These are phyloP conservation scores for Cercophora scortea DNA, from an alignment of 495 filamentous ascomycete genomes.

Conservation along the genomic window DNA sequence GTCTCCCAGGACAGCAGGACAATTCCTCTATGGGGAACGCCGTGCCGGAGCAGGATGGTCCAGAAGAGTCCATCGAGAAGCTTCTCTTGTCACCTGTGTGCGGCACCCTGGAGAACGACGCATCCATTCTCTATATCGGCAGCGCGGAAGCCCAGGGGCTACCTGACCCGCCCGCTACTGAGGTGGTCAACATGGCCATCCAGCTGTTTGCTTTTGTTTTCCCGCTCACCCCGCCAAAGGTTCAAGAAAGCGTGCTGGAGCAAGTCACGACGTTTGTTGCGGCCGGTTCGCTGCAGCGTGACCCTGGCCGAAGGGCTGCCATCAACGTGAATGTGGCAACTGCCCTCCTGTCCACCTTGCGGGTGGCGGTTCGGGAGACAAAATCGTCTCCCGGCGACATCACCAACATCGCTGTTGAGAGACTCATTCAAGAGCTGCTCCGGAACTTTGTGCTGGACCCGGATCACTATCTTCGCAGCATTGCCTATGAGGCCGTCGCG, in stretches of 20 bases:
- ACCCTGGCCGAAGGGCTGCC: constrained; percentile 80
- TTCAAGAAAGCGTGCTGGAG: constrained; percentile 92
- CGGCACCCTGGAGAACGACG: constrained; percentile 81
- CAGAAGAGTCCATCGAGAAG: constrained; percentile 64
- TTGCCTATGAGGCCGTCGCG: constrained; percentile 83
- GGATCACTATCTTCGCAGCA: constrained; percentile 76
- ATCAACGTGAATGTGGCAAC: constrained; percentile 85
- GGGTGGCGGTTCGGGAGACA: constrained; percentile 76
- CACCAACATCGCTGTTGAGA: constrained; percentile 69
- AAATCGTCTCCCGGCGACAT: constrained; percentile 65
- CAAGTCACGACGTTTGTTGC: constrained; percentile 83
- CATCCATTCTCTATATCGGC: constrained; percentile 69
- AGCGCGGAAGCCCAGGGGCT: constrained; percentile 29
- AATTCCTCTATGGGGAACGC: constrained; percentile 41
- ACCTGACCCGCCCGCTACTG: constrained; percentile 82
- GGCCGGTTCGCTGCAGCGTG: constrained; percentile 69
- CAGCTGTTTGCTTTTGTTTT: constrained; percentile 85
- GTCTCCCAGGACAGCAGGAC: constrained; percentile 62
- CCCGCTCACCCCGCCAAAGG: constrained; percentile 76
- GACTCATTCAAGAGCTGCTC: constrained; percentile 75
- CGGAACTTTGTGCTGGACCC: constrained; percentile 71
- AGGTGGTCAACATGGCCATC: constrained; percentile 90
- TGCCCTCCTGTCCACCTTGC: constrained; percentile 70
- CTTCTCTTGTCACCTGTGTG: constrained; percentile 68
- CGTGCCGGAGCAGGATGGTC: constrained; percentile 54